A percentile compares a stretch with the other conserved stretches of the same genome.
Conservation (phyloP, 2,329 filamentous ascomycete genomes). For the Coniosporium tulheliwenetii region DNA sequence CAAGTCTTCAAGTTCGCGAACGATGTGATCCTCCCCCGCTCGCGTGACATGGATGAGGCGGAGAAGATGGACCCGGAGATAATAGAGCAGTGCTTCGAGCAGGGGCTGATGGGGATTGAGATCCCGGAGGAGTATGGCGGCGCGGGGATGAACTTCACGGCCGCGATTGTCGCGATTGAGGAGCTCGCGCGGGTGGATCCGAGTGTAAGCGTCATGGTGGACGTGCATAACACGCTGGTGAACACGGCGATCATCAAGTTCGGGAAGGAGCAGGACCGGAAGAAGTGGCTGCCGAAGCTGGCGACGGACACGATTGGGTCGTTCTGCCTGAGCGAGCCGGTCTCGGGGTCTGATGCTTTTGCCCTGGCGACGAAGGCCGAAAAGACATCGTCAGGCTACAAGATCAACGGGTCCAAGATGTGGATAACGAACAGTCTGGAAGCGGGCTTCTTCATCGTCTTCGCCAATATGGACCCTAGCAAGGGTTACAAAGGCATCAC, state of each 20-base stretch:
- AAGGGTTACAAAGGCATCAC: slow-evolving; percentile 96
- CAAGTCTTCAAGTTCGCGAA: slow-evolving; percentile 80
- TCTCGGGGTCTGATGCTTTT: slow-evolving; percentile 89
- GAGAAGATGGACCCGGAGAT: slow-evolving; percentile 81
- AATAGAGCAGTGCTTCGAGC: slow-evolving; percentile 90
- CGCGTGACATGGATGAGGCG: slow-evolving; percentile 93
- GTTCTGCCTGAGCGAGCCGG: slow-evolving; percentile 86
- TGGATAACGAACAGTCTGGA: slow-evolving; percentile 99
- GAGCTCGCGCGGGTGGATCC: slow-evolving; percentile 90
- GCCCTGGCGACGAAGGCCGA: slow-evolving; percentile 82
- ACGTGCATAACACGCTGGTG: slow-evolving; percentile 96
- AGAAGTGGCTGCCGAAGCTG: slow-evolving; percentile 76
- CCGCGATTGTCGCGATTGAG: slow-evolving; percentile 91
- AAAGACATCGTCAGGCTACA: slow-evolving; percentile 70
- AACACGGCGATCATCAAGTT: slow-evolving; percentile 86
- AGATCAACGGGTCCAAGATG: slow-evolving; percentile 90
- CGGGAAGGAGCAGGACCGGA: slow-evolving; percentile 60
- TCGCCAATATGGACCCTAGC: slow-evolving; percentile 83
- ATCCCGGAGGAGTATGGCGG: slow-evolving; percentile 96
- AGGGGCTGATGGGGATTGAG: slow-evolving; percentile 93
- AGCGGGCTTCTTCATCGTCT: slow-evolving; percentile 90
- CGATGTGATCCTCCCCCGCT: slow-evolving; percentile 78
- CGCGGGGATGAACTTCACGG: slow-evolving; percentile 96
- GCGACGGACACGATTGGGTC: slow-evolving; percentile 82
- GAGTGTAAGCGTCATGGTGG: slow-evolving; percentile 84